Base-by-base conservation (phyloP, 2,329 filamentous ascomycete genomes). In the Aureobasidium melanogenum region DNA sequence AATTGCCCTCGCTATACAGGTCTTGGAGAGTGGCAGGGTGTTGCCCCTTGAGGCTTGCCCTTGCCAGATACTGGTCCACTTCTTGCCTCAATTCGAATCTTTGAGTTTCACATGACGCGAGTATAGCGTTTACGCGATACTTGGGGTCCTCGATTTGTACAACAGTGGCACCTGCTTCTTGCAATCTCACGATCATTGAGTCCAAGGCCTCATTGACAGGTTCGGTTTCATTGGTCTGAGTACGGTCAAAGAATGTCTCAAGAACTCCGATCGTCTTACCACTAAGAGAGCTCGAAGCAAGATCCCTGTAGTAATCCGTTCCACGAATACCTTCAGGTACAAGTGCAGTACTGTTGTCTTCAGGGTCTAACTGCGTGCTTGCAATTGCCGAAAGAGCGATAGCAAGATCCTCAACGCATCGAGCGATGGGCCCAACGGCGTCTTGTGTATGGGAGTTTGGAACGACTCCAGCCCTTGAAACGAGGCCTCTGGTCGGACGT, bases 211-310 rank as follows among this genome's bases (percentile, higher is more conserved):
- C 66, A 65, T 83, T 85, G 17, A 88, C 83, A 0, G 82, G 82
- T 0, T 74, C 78, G 2, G 80, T 84, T 68, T 87, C 85, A 1
- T 73, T 64, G 3, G 75, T 77, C 1, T 65, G 62, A 0, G 79
- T 81, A 44, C 76, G 75, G 63, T 85, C 82, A 73, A 84, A 83
- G 69, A 87, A 85, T 4, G 81, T 80, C 61, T 83, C 74, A 7
- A 83, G 61, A 0, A 83, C 67, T 0, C 81, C 81, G 12, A 84
- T 70, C 4, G 79, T 72, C 17, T 79, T 63, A 2, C 76, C 76
- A 61, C 70, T 65, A 5, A 81, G 66, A 6, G 67, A 65, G 1
- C 68, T 68, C 8, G 64, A 64, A 3, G 69, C 66, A 1, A 84
- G 65, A 1, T 70, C 71, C 9, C 71, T 67, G 1, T 75, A 71